A percentile compares a stretch with the other conserved stretches of the same genome.
Conservation (phyloP, 2,329 filamentous ascomycete species). For the Sporothrix humicola region DNA sequence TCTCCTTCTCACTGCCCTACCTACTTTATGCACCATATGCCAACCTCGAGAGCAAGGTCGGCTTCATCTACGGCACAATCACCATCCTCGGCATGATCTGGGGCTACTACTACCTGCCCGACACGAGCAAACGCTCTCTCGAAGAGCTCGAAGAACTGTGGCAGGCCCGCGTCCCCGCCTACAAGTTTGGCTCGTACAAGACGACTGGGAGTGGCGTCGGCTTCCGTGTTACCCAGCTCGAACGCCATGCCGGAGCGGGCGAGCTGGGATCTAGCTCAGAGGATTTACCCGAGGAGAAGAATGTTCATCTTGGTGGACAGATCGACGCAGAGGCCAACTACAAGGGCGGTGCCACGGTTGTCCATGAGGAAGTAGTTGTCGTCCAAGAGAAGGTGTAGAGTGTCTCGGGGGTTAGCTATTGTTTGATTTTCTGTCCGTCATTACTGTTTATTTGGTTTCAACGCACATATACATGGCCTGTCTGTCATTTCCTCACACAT, state of each 20-base stretch:
- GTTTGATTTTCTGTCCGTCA: neutral
- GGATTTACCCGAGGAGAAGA: conserved; percentile 21
- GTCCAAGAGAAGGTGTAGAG: conserved; percentile 5
- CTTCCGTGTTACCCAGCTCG: conserved; percentile 33
- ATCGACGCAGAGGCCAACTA: neutral
- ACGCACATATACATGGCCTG: neutral
- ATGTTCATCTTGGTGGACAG: neutral
- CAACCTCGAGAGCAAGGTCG: conserved; percentile 34
- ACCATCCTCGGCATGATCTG: conserved; percentile 31
- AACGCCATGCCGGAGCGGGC: conserved; percentile 32
- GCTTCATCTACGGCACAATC: conserved; percentile 39
- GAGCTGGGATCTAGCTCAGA: conserved; percentile 25
- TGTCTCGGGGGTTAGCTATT: neutral
- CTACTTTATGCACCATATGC: conserved; percentile 34
- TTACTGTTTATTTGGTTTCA: neutral
- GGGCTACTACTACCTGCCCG: conserved; percentile 36
- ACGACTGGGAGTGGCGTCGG: conserved; percentile 27
- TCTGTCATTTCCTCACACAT: neutral
- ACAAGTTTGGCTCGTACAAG: conserved; percentile 30
- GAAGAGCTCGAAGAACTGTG: conserved; percentile 38
- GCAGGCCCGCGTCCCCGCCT: conserved; percentile 30
- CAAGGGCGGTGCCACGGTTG: conserved; percentile 20
- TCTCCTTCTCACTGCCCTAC: conserved; percentile 35
- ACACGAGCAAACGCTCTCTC: conserved; percentile 33
- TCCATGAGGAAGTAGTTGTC: conserved; percentile 28